Conservation (phyloP, 179 eudicot genomes). For the Beta lomatogona region DNA sequence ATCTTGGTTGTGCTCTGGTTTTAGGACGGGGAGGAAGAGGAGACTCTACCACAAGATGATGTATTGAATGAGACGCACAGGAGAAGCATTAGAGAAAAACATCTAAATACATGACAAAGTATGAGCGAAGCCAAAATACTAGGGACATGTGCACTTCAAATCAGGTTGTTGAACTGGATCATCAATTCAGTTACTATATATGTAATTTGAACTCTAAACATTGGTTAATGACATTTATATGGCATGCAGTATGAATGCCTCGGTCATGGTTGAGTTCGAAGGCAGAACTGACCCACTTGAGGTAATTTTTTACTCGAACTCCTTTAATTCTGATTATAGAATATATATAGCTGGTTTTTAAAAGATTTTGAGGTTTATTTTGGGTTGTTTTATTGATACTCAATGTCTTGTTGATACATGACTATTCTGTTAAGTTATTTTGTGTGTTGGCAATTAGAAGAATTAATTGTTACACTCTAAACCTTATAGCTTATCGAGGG, state of each 20-base stretch:
- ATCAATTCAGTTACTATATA: neutral
- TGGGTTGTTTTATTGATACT: neutral
- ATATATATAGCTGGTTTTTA: neutral
- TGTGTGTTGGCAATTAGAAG: no score
- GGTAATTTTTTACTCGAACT: conserved; percentile 42
- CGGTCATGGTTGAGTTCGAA: conserved; percentile 95
- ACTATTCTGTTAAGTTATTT: no score
- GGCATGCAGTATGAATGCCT: conserved; percentile 94
- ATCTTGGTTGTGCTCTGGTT: no score
- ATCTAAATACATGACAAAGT: conserved; percentile 92
- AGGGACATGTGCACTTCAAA: conserved; percentile 94
- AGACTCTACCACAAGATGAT: no score
- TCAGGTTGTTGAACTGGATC: conserved; percentile 47
- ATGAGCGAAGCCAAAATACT: conserved; percentile 95
- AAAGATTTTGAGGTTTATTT: neutral
- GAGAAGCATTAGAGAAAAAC: conserved; percentile 72
- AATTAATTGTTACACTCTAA: no score
- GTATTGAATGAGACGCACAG: no score
- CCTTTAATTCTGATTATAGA: neutral
- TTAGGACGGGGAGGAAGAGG: no score
- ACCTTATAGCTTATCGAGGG: no score
- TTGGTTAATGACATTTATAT: no score
- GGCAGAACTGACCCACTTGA: conserved; percentile 98
- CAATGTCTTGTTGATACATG: neutral
- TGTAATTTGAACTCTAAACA: neutral